A percentile compares a stretch with the other conserved stretches of the same genome.
These are phyloP conservation scores for Amanita muscaria DNA, from an alignment of 768 basidiomycete genomes.

Conservation along the genomic window DNA sequence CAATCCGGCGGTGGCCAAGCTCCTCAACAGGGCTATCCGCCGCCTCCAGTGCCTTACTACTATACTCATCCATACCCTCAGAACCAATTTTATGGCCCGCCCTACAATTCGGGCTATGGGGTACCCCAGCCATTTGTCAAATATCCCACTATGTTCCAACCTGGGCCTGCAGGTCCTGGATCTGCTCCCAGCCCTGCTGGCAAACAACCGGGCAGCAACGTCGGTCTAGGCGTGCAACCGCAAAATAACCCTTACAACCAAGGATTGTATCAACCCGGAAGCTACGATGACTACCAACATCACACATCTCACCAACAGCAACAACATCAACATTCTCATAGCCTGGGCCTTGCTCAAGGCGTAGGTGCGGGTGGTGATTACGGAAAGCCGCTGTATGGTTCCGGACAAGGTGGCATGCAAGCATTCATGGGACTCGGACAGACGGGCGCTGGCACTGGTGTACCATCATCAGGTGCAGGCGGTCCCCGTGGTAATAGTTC, in stretches of 20 bases:
- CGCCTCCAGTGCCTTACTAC: constrained; percentile 51
- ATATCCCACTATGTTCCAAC: constrained; percentile 70
- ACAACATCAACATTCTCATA: constrained; percentile 47
- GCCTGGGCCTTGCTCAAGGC: constrained; percentile 33
- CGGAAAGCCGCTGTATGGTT: constrained; percentile 39
- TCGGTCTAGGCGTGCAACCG: constrained; percentile 37
- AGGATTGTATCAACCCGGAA: constrained; percentile 52
- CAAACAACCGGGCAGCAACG: constrained; percentile 55
- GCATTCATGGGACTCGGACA: constrained; percentile 61
- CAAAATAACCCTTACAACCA: constrained; percentile 54
- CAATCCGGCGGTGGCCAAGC: constrained; percentile 55
- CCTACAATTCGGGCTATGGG: constrained; percentile 48
- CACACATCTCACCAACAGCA: constrained; percentile 44
- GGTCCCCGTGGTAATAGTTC: constrained; percentile 49
- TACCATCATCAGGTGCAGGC: constrained; percentile 30
- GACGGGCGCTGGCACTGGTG: constrained; percentile 28
- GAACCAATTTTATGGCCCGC: constrained; percentile 67
- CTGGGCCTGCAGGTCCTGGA: constrained; percentile 60
- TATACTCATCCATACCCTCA: constrained; percentile 67
- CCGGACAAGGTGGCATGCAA: constrained; percentile 51
- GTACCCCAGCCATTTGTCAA: constrained; percentile 69
- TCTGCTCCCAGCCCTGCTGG: constrained; percentile 54
- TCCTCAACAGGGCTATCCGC: constrained; percentile 58
- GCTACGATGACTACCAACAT: constrained; percentile 40
- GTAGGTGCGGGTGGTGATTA: constrained; percentile 29